These are phyloP conservation scores for Fusarium temperatum DNA, from an alignment of 2,329 filamentous ascomycete species.

Conservation along the genomic window DNA sequence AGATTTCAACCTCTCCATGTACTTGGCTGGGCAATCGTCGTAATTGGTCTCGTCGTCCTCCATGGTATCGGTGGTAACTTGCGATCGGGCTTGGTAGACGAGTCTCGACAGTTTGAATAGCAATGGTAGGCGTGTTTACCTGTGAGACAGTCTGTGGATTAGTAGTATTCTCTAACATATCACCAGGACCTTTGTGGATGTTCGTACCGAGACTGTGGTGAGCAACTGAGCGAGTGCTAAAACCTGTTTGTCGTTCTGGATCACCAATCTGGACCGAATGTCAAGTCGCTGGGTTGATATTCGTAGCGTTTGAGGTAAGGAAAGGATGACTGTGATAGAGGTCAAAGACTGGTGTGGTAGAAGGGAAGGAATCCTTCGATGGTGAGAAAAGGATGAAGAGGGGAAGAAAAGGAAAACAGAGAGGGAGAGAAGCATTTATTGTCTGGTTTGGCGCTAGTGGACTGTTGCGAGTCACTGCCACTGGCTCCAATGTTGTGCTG, in stretches of 20 bases:
- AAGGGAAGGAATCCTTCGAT: background rate
- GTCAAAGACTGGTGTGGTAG: background rate
- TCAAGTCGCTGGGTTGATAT: background rate
- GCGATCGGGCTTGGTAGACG: background rate
- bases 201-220: fast-evolving
- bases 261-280: background rate
- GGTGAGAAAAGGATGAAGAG: background rate
- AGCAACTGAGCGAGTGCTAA: too few species aligned
- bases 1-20: too few species aligned
- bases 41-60: too few species aligned
- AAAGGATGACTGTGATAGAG: background rate
- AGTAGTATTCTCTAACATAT: fast-evolving
- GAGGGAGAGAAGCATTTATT: background rate
- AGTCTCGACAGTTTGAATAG: fast-evolving
- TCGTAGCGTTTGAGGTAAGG: background rate
- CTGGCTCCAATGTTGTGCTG: background rate
- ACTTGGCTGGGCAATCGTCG: too few species aligned
- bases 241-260: too few species aligned
- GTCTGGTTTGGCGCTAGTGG: background rate
- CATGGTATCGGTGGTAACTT: background rate
- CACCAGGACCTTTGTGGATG: background rate
- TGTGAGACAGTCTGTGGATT: background rate
- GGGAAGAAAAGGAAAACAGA: background rate
- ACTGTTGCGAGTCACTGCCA: background rate
- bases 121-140: fast-evolving